Evolutionary conservation across 768 basidiomycete genomes (phyloP), one percentile per base, ranked within the genome.

Genomic region (Suillus luteus): DNA sequence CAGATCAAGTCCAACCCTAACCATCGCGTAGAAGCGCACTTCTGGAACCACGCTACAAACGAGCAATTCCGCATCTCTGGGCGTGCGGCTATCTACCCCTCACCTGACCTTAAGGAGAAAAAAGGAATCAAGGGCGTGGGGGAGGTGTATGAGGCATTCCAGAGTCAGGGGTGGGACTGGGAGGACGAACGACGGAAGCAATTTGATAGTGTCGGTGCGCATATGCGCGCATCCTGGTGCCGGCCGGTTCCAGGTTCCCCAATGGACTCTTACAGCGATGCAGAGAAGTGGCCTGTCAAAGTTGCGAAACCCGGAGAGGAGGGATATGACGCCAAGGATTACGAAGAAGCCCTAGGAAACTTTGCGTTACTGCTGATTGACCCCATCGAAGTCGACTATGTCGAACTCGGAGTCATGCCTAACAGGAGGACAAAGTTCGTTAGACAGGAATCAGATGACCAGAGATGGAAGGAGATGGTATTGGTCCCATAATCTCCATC

Each of bases 41-140:
- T 90, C 87, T 95, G 92, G 91, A 82, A 88, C 60, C 80, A 83
- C 37, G 82, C 83, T 24, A 82, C 85, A 0, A 73, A 82, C 60
- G 87, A 91, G 71, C 93, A 96, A 69, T 93, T 88, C 71, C 87
- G 94, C 55, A 76, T 96, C 69, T 65, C 78, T 0, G 92, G 88
- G 1, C 73, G 73, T 15, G 85, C 83, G 24, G 80, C 78, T 71
- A 66, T 92, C 64, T 78, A 92, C 24, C 12, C 65, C 7, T 67
- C 67, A 11, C 65, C 63, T 41, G n/a, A 51, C 46, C 9, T 38
- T 55, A 17, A 72, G 62, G 14, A 69, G 65, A 40, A 59, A 24
- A 14, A 62, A 67, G 41, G 38, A 31, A 64, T 75, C 35, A 68
- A 68, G 38, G 61, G 55, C 2, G 14, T 43, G 4, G 73, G 72